phyloP scores from a whole-genome alignment of 805 yeast genomes.

The Ogataea degrootiae region DNA sequence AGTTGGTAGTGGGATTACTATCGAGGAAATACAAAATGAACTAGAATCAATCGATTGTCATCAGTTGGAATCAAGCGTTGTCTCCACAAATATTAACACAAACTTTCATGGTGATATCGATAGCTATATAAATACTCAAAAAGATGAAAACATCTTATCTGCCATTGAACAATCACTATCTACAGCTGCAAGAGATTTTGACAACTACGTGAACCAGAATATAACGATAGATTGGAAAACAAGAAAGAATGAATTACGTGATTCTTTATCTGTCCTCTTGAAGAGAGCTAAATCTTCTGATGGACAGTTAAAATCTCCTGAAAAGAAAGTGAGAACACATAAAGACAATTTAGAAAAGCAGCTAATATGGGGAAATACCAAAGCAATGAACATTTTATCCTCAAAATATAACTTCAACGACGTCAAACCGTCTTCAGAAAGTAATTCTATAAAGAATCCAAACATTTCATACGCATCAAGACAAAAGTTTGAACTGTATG shows the following conservation, averaged over 20 bases:
- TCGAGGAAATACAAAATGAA: conserved; percentile 73
- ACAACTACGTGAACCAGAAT: conserved; percentile 64
- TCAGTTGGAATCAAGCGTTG: conserved; percentile 11
- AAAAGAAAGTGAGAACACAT: conserved; percentile 10
- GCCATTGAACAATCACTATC: conserved; percentile 78
- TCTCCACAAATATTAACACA: conserved; percentile 1
- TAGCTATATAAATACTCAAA: conserved; percentile 58
- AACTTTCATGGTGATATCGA: conserved; percentile 43
- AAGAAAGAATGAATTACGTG: conserved; percentile 68
- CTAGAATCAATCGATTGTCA: conserved; percentile 37
- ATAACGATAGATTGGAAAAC: conserved; percentile 81
- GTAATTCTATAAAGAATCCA: conserved; percentile 23
- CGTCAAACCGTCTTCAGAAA: conserved; percentile 17
- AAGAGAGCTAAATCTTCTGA: conserved; percentile 24
- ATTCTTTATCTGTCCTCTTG: conserved; percentile 57
- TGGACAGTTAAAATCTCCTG: conserved; percentile 10
- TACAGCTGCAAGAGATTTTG: conserved; percentile 79
- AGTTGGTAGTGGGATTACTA: conserved; percentile 83
- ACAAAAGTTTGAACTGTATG: conserved; percentile 67
- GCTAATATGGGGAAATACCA: conserved; percentile 26
- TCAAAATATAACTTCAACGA: conserved; percentile 28
- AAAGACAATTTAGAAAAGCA: conserved; percentile 20
- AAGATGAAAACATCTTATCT: conserved; percentile 75
- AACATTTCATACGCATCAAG: conserved; percentile 35
- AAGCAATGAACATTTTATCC: conserved; percentile 24